Base-by-base conservation (phyloP, 208 protist genomes). In the Sergeia podlipaevii region DNA sequence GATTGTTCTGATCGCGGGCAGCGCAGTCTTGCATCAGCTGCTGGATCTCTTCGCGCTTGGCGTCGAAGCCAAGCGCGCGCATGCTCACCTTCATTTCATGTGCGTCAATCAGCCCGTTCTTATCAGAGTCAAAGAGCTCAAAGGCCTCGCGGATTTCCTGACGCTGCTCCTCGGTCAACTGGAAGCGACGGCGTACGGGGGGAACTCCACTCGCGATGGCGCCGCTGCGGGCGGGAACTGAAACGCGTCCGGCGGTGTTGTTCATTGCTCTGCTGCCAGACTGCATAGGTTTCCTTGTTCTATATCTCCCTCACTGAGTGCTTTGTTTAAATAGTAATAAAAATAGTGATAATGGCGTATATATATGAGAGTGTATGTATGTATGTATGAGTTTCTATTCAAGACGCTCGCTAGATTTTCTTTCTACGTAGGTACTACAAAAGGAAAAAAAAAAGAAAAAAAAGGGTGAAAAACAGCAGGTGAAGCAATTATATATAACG, bases 51-150 rank as follows among this genome's bases (percentile, higher is more conserved):
- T 96, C 93, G 48, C 98, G 98, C 78, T 98, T 98, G 6, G 89
- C 96, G 57, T 99, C 98, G 74, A 99, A 99, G 26, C 98, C 98
- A 0, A 99, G 77, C 13, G 98, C 98, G 28, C 98, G 89, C 96
- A 99, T 99, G 30, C 97, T 98, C 28, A 99, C 98, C 83, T 99
- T 99, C 66, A 99, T 90, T 82, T 99, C 98, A 51, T 99, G 98
- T 15, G 85, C 91, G 56, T 99, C 98, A 55, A 99, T 97, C 10
- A 89, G 62, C 30, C 93, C 93, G 48, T 95, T 90, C 57, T 97
- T 96, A 58, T 99, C 97, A 2, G 80, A 92, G 64, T 99, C 98
- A 67, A 99, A 99, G 20, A 99, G 81, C 65, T 99, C 98, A 70
- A 99, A 99, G 0, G 98, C 97, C 78, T 99, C 98, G 23, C 97